Conservation (phyloP, 2,329 filamentous ascomycete genomes). For the Clarireedia monteithiana region DNA sequence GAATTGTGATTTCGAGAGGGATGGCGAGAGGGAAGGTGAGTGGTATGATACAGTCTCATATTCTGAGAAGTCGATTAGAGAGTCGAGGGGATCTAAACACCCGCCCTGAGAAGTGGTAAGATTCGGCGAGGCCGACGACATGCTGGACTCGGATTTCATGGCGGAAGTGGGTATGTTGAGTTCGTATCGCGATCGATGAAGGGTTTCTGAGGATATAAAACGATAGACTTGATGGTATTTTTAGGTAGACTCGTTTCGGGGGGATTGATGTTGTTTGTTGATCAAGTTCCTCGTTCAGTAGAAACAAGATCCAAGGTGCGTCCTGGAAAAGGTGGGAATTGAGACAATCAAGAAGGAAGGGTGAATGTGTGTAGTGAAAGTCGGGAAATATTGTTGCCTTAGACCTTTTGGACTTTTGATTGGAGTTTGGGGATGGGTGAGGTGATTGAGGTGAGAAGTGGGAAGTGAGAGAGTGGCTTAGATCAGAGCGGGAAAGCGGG, state of each 20-base stretch:
- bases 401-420: background rate
- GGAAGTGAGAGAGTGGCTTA: background rate
- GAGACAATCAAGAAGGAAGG: background rate
- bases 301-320: too few relatives aligned
- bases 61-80: slow-evolving; percentile 51
- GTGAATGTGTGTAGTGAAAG: background rate
- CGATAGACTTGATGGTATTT: background rate
- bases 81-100: slow-evolving; percentile 38
- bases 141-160: slow-evolving; percentile 2
- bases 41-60: slow-evolving; percentile 56
- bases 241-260: too few relatives aligned
- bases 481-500: background rate
- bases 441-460: background rate
- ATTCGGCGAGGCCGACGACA: background rate
- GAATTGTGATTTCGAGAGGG: slow-evolving; percentile 46
- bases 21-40: slow-evolving; percentile 52
- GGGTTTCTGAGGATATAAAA: background rate
- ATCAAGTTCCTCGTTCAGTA: too few relatives aligned
- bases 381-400: background rate
- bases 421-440: background rate
- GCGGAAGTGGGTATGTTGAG: background rate
- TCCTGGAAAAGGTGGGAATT: too few relatives aligned
- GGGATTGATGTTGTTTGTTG: too few relatives aligned
- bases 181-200: background rate
- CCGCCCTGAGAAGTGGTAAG: slow-evolving; percentile 17